A percentile compares a stretch with the other conserved stretches of the same genome.
Conservation (phyloP, 1,284 basidiomycete genomes). For the Ganoderma boninense region DNA sequence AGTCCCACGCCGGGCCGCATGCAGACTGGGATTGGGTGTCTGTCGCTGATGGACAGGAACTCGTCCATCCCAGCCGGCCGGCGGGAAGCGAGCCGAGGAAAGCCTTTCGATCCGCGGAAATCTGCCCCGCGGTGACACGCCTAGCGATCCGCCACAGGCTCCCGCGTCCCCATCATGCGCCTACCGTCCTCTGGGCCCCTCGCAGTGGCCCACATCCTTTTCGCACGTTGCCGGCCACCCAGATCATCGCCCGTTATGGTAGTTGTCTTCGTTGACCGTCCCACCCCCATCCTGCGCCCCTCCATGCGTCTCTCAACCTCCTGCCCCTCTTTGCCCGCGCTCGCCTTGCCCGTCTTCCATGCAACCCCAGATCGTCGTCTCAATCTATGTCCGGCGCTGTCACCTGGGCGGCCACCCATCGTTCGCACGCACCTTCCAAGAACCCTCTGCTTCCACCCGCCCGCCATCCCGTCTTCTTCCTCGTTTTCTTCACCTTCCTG, state of each 20-base stretch:
- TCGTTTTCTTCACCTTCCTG: neutral
- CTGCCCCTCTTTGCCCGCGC: neutral
- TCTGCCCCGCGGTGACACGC: constrained; percentile 2
- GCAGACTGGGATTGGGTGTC: neutral
- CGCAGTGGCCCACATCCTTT: neutral
- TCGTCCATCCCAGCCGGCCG: neutral
- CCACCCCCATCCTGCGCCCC: neutral
- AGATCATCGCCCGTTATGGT: neutral
- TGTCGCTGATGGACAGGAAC: neutral
- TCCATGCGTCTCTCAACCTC: constrained; percentile 1
- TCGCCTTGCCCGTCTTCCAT: neutral
- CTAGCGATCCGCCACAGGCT: constrained; percentile 3
- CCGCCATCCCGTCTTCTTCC: neutral
- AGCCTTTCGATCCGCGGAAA: neutral
- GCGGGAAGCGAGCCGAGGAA: neutral
- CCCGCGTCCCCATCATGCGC: neutral
- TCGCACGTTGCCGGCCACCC: neutral
- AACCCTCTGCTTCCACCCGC: neutral
- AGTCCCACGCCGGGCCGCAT: constrained; percentile 1
- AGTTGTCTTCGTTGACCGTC: neutral
- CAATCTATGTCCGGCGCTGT: neutral
- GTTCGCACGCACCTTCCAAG: constrained; percentile 2
- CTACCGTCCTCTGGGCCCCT: neutral
- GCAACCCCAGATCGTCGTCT: constrained; percentile 1
- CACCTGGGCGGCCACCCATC: neutral